Conservation (phyloP, 306 rosid species). For the Casuarina equisetifolia region DNA sequence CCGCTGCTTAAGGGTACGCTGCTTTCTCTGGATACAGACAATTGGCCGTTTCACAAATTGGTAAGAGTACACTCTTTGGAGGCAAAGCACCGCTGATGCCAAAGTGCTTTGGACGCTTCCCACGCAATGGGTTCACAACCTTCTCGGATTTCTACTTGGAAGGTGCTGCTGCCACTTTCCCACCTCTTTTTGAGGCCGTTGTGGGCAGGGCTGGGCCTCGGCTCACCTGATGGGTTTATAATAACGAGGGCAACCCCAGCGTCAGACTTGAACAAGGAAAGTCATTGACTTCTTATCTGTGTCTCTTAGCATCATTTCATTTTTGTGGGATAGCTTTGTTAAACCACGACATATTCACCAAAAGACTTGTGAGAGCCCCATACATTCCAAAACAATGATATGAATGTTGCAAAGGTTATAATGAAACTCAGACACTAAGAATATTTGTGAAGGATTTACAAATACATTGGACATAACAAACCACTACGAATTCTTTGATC, state of each 20-base stretch:
- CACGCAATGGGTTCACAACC: conserved; percentile 58
- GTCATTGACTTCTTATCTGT: too few species aligned
- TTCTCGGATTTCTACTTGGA: conserved; percentile 63
- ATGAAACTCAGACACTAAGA: too few species aligned
- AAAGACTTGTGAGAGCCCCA: too few species aligned
- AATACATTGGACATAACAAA: too few species aligned
- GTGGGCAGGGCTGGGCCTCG: background rate
- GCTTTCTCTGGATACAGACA: conserved; percentile 61
- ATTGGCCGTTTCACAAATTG: conserved; percentile 71
- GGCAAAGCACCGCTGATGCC: conserved; percentile 79
- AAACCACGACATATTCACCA: too few species aligned
- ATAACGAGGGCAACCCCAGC: background rate
- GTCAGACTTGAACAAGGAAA: too few species aligned
- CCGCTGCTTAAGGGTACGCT: conserved; percentile 62
- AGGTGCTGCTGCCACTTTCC: conserved; percentile 37
- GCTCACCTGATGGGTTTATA: background rate
- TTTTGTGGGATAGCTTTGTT: too few species aligned
- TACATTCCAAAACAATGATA: too few species aligned
- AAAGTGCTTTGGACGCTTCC: conserved; percentile 31
- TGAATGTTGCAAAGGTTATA: too few species aligned
- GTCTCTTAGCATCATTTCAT: too few species aligned
- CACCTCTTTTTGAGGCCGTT: conserved; percentile 56
- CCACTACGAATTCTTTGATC: too few species aligned
- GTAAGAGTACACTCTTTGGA: conserved; percentile 59
- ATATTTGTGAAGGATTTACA: too few species aligned